Evolutionary conservation across 345 rosid species (phyloP), one percentile per base, ranked within the genome.

Genomic region (Acer saccharum): DNA sequence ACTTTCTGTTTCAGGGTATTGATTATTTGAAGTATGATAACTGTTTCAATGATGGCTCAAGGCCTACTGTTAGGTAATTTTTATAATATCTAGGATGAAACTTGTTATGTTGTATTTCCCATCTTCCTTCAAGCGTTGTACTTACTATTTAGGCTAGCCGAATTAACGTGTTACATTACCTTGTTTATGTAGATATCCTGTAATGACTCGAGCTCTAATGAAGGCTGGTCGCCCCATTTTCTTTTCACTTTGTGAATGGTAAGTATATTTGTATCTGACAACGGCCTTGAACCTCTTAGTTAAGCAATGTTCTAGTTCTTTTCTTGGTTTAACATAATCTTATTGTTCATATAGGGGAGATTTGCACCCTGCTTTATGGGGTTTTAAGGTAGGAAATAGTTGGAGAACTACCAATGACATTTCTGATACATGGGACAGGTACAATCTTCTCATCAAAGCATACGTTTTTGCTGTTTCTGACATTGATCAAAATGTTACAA

Each of bases 11-110:
- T 65, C 84, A 95, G 98, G 98, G 94, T 9, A 84, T 95, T 57
- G 98, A 95, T 84, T 95, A 89, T 83, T 83, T 95, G 86, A 95
- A 95, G 93, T 95, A 95, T 71, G 98, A 95, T 58, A 95, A 95
- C 77, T 95, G 98, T 78, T 39, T 84, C 83, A 84, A 86, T 2
- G 91, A 82, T 81, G 95, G 91, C 65, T 68, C 91, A 1, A 89
- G 79, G 76, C 97, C 98, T 4, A 88, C 84, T 62, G 84, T 77
- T 50, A 90, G 98, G 97, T 94, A 82, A 63, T 18, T 29, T 29
- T n/a, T 27, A 68, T 17, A 43, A 25, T 35, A 52, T 68, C 29
- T 64, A 6, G 44, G 9, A 48, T 54, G 27, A 8, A 20, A 46
- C 4, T 2, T 66, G 32, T 9, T 52, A 4, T 52, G 12, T 4